A percentile compares a stretch with the other conserved stretches of the same genome.
Evolutionary conservation across 352 stramenopile genomes (phyloP).

Genomic region (Phytophthora litchii): DNA sequence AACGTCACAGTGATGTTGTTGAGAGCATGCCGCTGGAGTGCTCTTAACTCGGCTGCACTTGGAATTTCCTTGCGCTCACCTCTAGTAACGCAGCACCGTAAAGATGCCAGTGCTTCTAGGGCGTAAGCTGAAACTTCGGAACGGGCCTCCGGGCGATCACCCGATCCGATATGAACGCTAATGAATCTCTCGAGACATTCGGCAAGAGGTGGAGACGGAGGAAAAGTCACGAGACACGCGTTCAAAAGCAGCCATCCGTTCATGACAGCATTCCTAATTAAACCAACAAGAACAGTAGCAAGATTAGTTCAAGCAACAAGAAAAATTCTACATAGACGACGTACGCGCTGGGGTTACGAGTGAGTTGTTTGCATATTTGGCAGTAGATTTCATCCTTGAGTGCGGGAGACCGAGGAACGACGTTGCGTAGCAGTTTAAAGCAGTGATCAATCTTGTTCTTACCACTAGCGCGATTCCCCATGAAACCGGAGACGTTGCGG

Average conservation of each 20-base stretch:
- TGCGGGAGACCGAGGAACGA: constrained; percentile 51
- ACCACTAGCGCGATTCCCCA: constrained; percentile 68
- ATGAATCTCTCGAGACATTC: constrained; percentile 65
- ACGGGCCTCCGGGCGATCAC: constrained; percentile 14
- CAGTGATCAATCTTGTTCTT: constrained; percentile 73
- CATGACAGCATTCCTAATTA: constrained; percentile 45
- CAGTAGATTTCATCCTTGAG: constrained; percentile 86
- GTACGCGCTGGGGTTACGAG: constrained; percentile 57
- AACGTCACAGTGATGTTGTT: constrained; percentile 54
- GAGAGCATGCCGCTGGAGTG: constrained; percentile 49
- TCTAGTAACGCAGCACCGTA: constrained; percentile 45
- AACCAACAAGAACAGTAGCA: not conserved
- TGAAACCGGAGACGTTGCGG: constrained; percentile 79
- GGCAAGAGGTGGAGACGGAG: constrained; percentile 50
- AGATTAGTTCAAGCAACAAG: constrained; percentile 10
- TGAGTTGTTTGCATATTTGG: constrained; percentile 83
- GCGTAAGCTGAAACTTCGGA: constrained; percentile 50
- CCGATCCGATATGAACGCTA: constrained; percentile 36
- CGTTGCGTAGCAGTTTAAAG: constrained; percentile 75
- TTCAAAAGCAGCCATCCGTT: constrained; percentile 79
- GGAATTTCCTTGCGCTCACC: constrained; percentile 67
- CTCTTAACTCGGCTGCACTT: constrained; percentile 58
- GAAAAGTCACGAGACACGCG: constrained; percentile 67
- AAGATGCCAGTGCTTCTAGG: constrained; percentile 41
- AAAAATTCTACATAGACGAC: not conserved